phyloP scores from a whole-genome alignment of 1,139 yeast genomes.

The Zygosaccharomyces pseudobailii region DNA sequence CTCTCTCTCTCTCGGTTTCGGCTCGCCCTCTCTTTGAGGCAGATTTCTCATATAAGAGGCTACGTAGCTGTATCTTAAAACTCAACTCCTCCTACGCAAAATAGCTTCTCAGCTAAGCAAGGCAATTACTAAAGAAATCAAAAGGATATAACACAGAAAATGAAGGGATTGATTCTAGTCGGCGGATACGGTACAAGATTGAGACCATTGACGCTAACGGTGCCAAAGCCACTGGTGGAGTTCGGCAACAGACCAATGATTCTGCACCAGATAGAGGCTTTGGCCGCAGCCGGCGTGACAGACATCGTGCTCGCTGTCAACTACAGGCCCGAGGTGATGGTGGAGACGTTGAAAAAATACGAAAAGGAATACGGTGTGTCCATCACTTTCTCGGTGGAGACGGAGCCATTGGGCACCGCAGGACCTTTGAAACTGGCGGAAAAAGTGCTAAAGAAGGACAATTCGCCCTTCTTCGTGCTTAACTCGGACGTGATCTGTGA shows the following conservation, averaged over 20 bases:
- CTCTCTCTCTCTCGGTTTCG: slow-evolving; percentile 3
- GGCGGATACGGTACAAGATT: slow-evolving; percentile 99
- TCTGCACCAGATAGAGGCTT: slow-evolving; percentile 95
- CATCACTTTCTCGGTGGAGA: slow-evolving; percentile 97
- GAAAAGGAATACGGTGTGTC: slow-evolving; percentile 91
- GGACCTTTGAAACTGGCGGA: slow-evolving; percentile 99
- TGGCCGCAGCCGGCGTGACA: slow-evolving; percentile 97
- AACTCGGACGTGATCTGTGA: slow-evolving; percentile 99
- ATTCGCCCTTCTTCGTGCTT: slow-evolving; percentile 93
- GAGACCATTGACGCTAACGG: slow-evolving; percentile 95
- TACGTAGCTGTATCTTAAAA: neutral
- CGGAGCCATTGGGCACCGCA: slow-evolving; percentile 98
- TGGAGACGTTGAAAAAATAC: slow-evolving; percentile 86
- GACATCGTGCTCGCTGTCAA: slow-evolving; percentile 98
- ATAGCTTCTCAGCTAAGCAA: neutral
- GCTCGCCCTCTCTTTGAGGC: slow-evolving; percentile 2
- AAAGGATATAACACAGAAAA: slow-evolving; percentile 28
- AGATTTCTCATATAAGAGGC: slow-evolving; percentile 3
- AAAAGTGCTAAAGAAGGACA: slow-evolving; percentile 86
- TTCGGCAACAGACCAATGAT: slow-evolving; percentile 98
- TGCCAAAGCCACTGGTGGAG: slow-evolving; percentile 98
- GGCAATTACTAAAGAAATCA: neutral
- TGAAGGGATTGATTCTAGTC: slow-evolving; percentile 98
- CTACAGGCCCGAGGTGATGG: slow-evolving; percentile 99
- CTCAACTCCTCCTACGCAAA: neutral